Conservation (phyloP, 805 yeast species). For the Metschnikowia santaceciliae region DNA sequence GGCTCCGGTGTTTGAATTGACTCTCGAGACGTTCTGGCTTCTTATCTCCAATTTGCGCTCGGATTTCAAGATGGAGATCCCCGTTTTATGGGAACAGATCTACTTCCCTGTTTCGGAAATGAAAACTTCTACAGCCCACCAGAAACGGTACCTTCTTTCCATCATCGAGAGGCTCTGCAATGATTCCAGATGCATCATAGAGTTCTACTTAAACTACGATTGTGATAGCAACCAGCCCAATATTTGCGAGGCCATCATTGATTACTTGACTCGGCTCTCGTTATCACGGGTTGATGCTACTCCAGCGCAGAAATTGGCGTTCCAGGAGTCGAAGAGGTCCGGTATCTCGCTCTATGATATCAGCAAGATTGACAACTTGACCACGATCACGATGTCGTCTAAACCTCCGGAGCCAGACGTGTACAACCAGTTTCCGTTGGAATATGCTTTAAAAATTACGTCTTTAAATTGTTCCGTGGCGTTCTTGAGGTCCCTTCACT, state of each 20-base stretch:
- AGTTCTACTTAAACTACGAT: slow-evolving; percentile 90
- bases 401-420: slow-evolving; percentile 54
- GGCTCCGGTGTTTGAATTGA: slow-evolving; percentile 87
- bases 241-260: slow-evolving; percentile 77
- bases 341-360: slow-evolving; percentile 73
- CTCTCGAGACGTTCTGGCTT: slow-evolving; percentile 91
- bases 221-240: slow-evolving; percentile 83
- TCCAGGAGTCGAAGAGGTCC: slow-evolving; percentile 36
- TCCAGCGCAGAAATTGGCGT: slow-evolving; percentile 56
- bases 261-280: slow-evolving; percentile 70
- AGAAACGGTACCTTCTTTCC: slow-evolving; percentile 79
- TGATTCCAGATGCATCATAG: slow-evolving; percentile 88
- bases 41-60: slow-evolving; percentile 76
- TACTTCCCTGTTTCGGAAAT: slow-evolving; percentile 92
- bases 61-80: slow-evolving; percentile 88
- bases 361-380: slow-evolving; percentile 68
- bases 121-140: slow-evolving; percentile 88
- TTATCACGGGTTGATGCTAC: slow-evolving; percentile 70
- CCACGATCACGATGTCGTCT: slow-evolving; percentile 61
- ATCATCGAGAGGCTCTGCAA: slow-evolving; percentile 78
- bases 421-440: slow-evolving; percentile 60
- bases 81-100: slow-evolving; percentile 88
- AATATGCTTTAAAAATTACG: slow-evolving; percentile 77
- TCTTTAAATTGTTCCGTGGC: slow-evolving; percentile 79
- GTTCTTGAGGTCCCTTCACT: slow-evolving; percentile 70